These are phyloP conservation scores for Suhomyces chickasaworum DNA, from an alignment of 1,139 yeast genomes.

Conservation along the genomic window DNA sequence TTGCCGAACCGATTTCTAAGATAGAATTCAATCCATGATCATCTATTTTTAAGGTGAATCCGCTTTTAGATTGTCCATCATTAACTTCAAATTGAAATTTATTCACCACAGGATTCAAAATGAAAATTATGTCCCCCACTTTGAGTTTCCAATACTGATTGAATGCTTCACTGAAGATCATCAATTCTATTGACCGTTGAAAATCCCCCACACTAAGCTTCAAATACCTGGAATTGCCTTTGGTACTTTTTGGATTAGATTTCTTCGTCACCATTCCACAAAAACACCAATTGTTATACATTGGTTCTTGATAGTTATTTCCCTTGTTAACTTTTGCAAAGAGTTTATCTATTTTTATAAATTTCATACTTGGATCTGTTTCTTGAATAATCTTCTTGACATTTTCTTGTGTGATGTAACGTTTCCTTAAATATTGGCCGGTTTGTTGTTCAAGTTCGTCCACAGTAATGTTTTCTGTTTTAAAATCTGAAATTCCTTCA, in stretches of 20 bases:
- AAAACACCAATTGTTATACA: constrained; percentile 72
- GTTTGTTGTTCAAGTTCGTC: constrained; percentile 20
- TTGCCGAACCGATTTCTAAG: constrained; percentile 72
- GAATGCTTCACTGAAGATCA: constrained; percentile 68
- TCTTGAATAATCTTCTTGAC: constrained; percentile 40
- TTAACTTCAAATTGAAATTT: constrained; percentile 17
- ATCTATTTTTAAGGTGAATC: constrained; percentile 64
- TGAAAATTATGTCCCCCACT: constrained; percentile 71
- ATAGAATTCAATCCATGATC: constrained; percentile 52
- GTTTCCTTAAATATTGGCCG: constrained; percentile 27
- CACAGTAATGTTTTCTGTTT: constrained; percentile 7
- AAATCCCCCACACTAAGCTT: constrained; percentile 71
- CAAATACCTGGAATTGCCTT: constrained; percentile 52
- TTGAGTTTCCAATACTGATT: constrained; percentile 70
- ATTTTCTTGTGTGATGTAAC: constrained; percentile 46
- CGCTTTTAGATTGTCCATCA: constrained; percentile 19
- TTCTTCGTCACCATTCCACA: constrained; percentile 49
- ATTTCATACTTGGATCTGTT: constrained; percentile 36
- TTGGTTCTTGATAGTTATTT: constrained; percentile 70
- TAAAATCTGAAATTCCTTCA: constrained; percentile 17
- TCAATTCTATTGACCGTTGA: constrained; percentile 53
- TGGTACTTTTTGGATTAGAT: not conserved
- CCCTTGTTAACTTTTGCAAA: constrained; percentile 61
- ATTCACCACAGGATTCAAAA: constrained; percentile 70
- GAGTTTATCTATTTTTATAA: constrained; percentile 57